Evolutionary conservation across 2,329 filamentous ascomycete species (phyloP), one percentile per base, ranked within the genome.

Genomic region (Penicillium crustosum): DNA sequence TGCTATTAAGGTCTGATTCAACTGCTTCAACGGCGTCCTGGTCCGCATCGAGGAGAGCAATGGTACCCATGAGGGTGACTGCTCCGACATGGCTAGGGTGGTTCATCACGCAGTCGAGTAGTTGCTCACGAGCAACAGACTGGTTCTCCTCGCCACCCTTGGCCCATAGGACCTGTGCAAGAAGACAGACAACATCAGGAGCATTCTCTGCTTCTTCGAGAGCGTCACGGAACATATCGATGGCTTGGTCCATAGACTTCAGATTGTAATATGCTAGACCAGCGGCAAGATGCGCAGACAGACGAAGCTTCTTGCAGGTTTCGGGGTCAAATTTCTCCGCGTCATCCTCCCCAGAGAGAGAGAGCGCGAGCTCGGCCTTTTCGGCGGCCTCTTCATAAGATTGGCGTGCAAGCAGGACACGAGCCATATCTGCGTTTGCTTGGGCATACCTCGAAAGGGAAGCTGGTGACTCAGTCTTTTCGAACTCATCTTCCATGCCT

Each of bases 111-210:
- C 89, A 87, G 15, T 87, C 87, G 68, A 96, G 93, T 0, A 99
- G 82, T 62, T 90, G 85, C 52, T 89, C 86, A 4, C 91, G 84
- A 17, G 93, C 93, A 60, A 89, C 86, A 49, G 88, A 85, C 47
- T 88, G 86, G 55, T 93, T 89, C 0, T 87, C 82, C 7, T 88
- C 85, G 0, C 87, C 86, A 9, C 90, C 92, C 63, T 91, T 91
- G 0, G 93, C 93, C 93, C 94, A 99, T 0, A 97, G 82, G 0
- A 97, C 90, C 74, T 97, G 91, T 0, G 93, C 90, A 13, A 97
- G 81, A 13, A 97, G 81, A 68, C 93, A 97, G 0, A 92, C 87
- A 1, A 93, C 89, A 69, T 97, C 92, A 0, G 93, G 89, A 60
- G 91, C 87, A 38, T 84, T 84, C 31, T 84, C 78, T 1, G 89